Base-by-base conservation (phyloP, 805 yeast species). In the Zygotorulaspora florentina region DNA sequence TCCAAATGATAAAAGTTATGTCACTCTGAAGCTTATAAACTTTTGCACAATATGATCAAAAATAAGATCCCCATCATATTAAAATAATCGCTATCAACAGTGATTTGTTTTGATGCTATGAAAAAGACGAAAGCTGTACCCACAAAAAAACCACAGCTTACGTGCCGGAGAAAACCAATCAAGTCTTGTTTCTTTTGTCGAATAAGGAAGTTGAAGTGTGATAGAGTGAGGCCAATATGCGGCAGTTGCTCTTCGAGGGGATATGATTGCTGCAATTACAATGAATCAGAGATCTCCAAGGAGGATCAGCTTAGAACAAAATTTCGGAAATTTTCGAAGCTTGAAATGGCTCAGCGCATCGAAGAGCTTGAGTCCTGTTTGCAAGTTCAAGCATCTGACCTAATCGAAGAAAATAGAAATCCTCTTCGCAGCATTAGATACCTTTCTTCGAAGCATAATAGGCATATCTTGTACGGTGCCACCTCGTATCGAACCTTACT, bases 201-300 rank as follows among this genome's bases (percentile, higher is more conserved):
- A 26, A 2, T 13, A 13, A 30, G 40, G 29, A 83, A 81, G 57
- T 73, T 80, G 28, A 83, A 84, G 61, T 85, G 95, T 57, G 83
- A 81, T 54, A 91, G 85, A 59, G 51, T 43, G 15, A 81, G 80
- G 56, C 93, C 93, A 0, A 48, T 56, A 0, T 85, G 95, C 56
- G 56, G 73, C 0, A 70, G 74, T 47, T 85, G 95, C 58, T 33
- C 57, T 1, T 79, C 75, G 48, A 62, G 73, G 2, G 62, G 65
- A 16, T 30, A 33, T 10, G 17, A 34, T 4, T 15, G 28, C 13
- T 42, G 45, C 18, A 15, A 25, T 2, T 42, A 42, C 15, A 16
- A 35, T 15, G 45, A 25, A n/a, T 33, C 33, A 7, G 8, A n/a
- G 17, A 11, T 28, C 15, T 17, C 40, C 8, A 16, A 26, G 18